Base-by-base conservation (phyloP, 805 yeast genomes). In the Ascoidea rubescens region DNA sequence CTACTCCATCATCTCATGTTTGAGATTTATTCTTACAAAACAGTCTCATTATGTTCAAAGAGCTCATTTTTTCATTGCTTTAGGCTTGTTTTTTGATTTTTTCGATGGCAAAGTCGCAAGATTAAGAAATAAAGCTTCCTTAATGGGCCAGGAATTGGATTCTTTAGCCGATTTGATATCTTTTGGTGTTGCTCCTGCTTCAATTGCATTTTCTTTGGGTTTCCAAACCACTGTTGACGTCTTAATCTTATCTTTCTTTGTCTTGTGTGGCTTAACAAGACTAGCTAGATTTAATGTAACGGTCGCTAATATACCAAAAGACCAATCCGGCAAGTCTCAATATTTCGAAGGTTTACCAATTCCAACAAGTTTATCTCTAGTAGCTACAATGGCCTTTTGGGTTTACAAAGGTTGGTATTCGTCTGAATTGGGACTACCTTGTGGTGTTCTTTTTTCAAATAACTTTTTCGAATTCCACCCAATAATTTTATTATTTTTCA, bases 111-210 rank as follows among this genome's bases (percentile, higher is more conserved):
- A 95, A 61, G 99, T 82, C 5, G 99, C 99, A 4, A 78, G 99
- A 63, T 77, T 93, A 70, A 79, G 96, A 69, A 85, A 89, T 65
- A 88, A 90, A 70, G 79, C 95, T 2, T 84, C 95, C 10, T 74
- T 93, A 52, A 87, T 93, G 86, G 99, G 99, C 55, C 98, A 93
- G 68, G 99, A 93, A 70, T 78, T 93, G 61, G 99, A 93, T 65
- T 90, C 97, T 1, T 75, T 93, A 60, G 99, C 99, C 28, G 99
- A 93, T 68, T 78, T 93, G 61, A 78, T 91, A 44, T 87, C 96
- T 10, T 93, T 93, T 65, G 95, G 97, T 56, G 96, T 91, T 42
- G 90, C 96, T 1, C 99, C 99, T 1, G 96, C 96, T 4, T 75
- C 88, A 14, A 82, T 87, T 65, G 99, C 95, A 4, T 93, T 89